These are phyloP conservation scores for Pestalotiopsis sp. DNA, from an alignment of 2,329 filamentous ascomycete genomes.

Conservation along the genomic window DNA sequence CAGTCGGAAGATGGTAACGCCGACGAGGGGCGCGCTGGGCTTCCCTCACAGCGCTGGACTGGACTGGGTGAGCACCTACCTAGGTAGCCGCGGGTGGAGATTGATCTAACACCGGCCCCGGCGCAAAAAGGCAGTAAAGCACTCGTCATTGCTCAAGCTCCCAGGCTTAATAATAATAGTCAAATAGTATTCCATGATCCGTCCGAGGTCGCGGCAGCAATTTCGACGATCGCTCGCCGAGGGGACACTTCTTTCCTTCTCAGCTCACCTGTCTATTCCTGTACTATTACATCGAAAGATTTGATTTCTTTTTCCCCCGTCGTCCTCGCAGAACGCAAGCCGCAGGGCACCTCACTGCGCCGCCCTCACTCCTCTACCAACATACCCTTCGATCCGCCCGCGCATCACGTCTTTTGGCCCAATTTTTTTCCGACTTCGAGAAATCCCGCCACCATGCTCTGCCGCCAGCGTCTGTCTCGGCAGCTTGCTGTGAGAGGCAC, in stretches of 20 bases:
- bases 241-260: neutral
- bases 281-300: slow-evolving; percentile 2
- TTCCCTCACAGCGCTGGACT: neutral
- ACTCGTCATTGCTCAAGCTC: slow-evolving; percentile 16
- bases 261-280: neutral
- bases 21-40: neutral
- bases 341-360: slow-evolving; percentile 1
- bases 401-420: neutral
- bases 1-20: slow-evolving; percentile 6
- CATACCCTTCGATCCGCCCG: neutral
- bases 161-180: slow-evolving; percentile 6
- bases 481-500: slow-evolving; percentile 28
- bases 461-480: slow-evolving; percentile 35
- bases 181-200: slow-evolving; percentile 5
- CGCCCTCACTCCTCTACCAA: neutral
- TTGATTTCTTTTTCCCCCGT: neutral
- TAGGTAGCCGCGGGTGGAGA: neutral
- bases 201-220: slow-evolving; percentile 6
- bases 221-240: slow-evolving; percentile 12
- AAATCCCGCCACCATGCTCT: slow-evolving; percentile 30
- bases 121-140: slow-evolving; percentile 9
- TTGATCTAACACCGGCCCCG: neutral
- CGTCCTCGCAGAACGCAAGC: neutral
- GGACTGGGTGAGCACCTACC: neutral
- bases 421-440: slow-evolving; percentile 5